Evolutionary conservation across 257 asterid genomes (phyloP), one percentile per base, ranked within the genome.

Genomic region (Scutellaria baicalensis): DNA sequence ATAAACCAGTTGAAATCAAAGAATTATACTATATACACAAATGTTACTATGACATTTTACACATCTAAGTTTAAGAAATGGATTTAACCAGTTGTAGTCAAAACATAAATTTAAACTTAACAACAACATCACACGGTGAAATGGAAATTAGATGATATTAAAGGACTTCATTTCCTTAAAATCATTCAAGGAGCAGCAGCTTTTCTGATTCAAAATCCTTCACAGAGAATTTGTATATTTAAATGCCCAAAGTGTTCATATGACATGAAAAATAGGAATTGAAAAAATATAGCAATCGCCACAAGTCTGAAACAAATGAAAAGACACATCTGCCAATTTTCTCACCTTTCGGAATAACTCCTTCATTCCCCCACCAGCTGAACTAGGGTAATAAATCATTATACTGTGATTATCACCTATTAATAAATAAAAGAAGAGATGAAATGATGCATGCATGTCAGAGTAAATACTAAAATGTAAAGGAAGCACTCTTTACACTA

Each of bases 351-450:
- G 92, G 68, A 93, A 93, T 81, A 93, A 80, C 75, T 85, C 89
- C 80, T 93, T 93, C 98, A 93, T 93, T 39, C 98, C 98, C 66
- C 98, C 95, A 56, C 98, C 98, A 43, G 97, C 97, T 73, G 98
- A 84, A 82, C 97, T 93, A 63, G 98, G 98, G 78, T 93, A 93
- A 75, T 93, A 93, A 77, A 93, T 93, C 98, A 90, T 93, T 72
- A 94, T 86, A 64, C 97, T 84, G 84, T 94, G 99, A 82, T 94
- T 80, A 75, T 94, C 97, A 77, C 96, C 99, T 94, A 81, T 83
- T 82, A 36, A 70, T 65, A 80, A 65, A 84, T 36, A 70, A 65
- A 80, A 66, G 4, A 3, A 27, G 33, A 77, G 55, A 78, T 58
- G 76, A 78, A 67, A 31, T 55, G 72, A 64, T 52, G 17, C 66